These are phyloP conservation scores for Paratinospora sagittata DNA, from an alignment of 164 flowering plant species.

Conservation along the genomic window DNA sequence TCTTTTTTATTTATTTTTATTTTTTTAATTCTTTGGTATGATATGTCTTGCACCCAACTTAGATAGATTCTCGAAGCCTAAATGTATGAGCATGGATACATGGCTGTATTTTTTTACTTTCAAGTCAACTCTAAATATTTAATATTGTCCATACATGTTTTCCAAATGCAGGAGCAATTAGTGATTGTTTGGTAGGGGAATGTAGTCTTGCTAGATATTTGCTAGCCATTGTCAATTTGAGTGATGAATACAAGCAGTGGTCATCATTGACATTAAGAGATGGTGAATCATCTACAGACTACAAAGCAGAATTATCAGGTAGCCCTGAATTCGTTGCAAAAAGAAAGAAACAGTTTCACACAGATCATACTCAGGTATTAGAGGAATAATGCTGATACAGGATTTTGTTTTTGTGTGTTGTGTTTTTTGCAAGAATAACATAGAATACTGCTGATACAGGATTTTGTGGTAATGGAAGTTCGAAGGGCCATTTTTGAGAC, in stretches of 20 bases:
- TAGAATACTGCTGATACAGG: conserved; percentile 29
- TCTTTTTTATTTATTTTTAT: too few relatives aligned
- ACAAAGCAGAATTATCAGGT: conserved; percentile 10
- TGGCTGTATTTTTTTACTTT: background rate
- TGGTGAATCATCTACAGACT: conserved; percentile 7
- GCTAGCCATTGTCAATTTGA: conserved; percentile 48
- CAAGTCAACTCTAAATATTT: background rate
- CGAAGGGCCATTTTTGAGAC: conserved; percentile 42
- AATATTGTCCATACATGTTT: background rate
- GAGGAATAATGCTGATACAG: too few relatives aligned
- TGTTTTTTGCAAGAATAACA: background rate
- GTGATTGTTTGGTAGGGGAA: conserved; percentile 49
- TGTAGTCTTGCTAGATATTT: conserved; percentile 53
- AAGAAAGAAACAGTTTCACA: conserved; percentile 32
- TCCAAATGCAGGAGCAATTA: conserved; percentile 56
- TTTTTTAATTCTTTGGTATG: background rate
- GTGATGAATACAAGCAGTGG: conserved; percentile 65
- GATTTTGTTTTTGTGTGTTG: background rate
- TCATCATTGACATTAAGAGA: conserved; percentile 27
- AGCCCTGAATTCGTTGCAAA: conserved; percentile 18
- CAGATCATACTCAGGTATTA: conserved; percentile 79
- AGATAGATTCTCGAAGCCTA: background rate
- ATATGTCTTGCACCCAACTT: background rate
- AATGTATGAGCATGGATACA: too few relatives aligned
- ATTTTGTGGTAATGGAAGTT: conserved; percentile 50